Evolutionary conservation across 2,329 filamentous ascomycete species (phyloP), one percentile per base, ranked within the genome.

Genomic region (Cryphonectria naterciae): DNA sequence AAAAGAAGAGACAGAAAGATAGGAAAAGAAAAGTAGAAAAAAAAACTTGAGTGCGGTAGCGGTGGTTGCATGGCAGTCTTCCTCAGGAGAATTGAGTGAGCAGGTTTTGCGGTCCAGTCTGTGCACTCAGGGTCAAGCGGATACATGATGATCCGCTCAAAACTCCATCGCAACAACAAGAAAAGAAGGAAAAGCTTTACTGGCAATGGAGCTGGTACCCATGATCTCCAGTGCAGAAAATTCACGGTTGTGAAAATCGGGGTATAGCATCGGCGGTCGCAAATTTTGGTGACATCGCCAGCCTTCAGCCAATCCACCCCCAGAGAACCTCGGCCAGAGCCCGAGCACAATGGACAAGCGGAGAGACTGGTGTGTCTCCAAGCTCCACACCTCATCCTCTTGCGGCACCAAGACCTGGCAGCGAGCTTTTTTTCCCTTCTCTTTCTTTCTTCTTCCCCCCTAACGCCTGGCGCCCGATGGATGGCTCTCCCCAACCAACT

Each of bases 251-350:
- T 37, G 15, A 37, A 49, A 58, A 72, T 67, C 41, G 62, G 63
- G 32, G 43, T 65, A 43, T 52, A 56, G 49, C 41, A 43, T n/a
- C 28, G 52, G 54, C 54, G 58, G 61, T 66, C 54, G n/a, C 37
- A 22, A 35, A 10, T 41, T 13, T 28, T 6, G 63, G 43, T 49
- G 25, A 49, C 41, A 39, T 22, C 1, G 58, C 6, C 19, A 39
- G 7, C 10, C 1, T 32, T 32, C 32, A 22, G 43, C 62, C 25
- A 32, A 32, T 52, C 62, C 62, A 65, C 41, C 43, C 28, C 63
- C 43, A 17, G 46, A 56, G 61, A 35, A 28, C 49, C 65, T 72
- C 71, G 71, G 71, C 32, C 64, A 71, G 15, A 65, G 39, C 49
- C 69, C 71, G 69, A 73, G 56, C 17, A n/a, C 49, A 64, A 65